phyloP scores from a whole-genome alignment of 2,329 filamentous ascomycete genomes.

The Bipolaris cookei region DNA sequence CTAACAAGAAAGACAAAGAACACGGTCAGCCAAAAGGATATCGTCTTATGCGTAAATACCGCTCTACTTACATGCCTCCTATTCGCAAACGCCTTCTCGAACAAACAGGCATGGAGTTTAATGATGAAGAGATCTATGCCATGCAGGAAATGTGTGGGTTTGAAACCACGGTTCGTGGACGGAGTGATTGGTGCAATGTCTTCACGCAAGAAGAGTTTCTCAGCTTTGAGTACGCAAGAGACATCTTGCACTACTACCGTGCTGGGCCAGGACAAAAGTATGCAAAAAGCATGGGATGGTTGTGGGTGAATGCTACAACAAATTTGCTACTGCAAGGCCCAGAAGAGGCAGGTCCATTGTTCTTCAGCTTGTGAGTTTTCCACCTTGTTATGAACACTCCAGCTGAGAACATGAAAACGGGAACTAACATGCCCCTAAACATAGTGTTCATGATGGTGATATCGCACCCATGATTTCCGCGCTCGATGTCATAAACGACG shows the following conservation, averaged over 20 bases:
- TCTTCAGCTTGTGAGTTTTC: conserved; percentile 61
- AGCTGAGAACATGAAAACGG: neutral
- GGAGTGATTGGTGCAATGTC: conserved; percentile 63
- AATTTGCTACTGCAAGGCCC: conserved; percentile 56
- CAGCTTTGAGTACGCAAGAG: conserved; percentile 64
- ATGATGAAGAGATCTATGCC: conserved; percentile 58
- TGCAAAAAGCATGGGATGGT: conserved; percentile 61
- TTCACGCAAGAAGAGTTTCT: conserved; percentile 62
- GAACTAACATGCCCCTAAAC: neutral
- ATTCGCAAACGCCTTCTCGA: conserved; percentile 55
- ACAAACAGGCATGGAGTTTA: conserved; percentile 54
- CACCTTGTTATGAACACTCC: neutral
- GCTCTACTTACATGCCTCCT: conserved; percentile 55
- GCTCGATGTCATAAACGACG: conserved; percentile 56
- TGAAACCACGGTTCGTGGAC: conserved; percentile 61
- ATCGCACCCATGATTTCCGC: conserved; percentile 62
- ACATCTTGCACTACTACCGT: conserved; percentile 65
- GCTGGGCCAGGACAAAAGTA: conserved; percentile 64
- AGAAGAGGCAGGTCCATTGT: conserved; percentile 53
- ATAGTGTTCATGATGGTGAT: conserved; percentile 63
- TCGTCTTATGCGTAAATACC: conserved; percentile 56
- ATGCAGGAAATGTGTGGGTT: conserved; percentile 70
- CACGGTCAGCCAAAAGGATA: conserved; percentile 60
- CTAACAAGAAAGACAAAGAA: conserved; percentile 47
- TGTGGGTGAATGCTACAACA: conserved; percentile 65